Evolutionary conservation across 2,329 filamentous ascomycete species (phyloP).

Genomic region (Trichoderma sp.): DNA sequence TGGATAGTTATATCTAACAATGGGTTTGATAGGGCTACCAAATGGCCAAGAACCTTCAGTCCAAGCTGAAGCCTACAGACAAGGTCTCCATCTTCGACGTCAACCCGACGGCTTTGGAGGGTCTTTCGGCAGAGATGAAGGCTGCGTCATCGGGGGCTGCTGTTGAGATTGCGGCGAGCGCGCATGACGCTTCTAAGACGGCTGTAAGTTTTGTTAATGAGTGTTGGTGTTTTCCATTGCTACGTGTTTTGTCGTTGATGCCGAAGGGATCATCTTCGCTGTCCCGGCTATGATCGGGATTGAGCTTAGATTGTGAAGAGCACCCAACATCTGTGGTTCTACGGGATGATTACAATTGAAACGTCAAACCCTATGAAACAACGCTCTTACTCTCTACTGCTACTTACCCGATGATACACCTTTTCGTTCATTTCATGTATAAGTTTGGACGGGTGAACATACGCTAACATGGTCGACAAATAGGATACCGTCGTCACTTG

Average conservation of each 20-base stretch:
- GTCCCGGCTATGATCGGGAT: constrained; percentile 69
- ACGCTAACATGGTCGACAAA: constrained; percentile 20
- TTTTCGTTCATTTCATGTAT: not conserved
- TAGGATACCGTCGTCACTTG: constrained; percentile 87
- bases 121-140: constrained; percentile 49
- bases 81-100: constrained; percentile 56
- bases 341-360: constrained; percentile 44
- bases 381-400: not conserved
- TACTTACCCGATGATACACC: not conserved
- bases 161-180: constrained; percentile 45
- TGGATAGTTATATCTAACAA: constrained; percentile 13
- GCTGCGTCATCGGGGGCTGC: constrained; percentile 45
- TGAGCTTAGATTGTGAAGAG: constrained; percentile 43
- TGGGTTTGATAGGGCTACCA: constrained; percentile 50
- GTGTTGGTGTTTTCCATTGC: not conserved
- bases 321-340: too few species aligned
- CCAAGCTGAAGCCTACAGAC: constrained; percentile 52
- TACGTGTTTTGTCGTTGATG: not conserved
- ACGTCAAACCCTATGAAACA: constrained; percentile 58
- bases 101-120: constrained; percentile 48
- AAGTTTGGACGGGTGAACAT: constrained; percentile 35
- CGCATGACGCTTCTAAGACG: constrained; percentile 49
- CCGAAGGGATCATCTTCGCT: constrained; percentile 29
- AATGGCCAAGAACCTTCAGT: constrained; percentile 62
- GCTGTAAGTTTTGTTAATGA: constrained; percentile 44